Base-by-base conservation (phyloP, 2,329 filamentous ascomycete species). In the Nemania diffusa region DNA sequence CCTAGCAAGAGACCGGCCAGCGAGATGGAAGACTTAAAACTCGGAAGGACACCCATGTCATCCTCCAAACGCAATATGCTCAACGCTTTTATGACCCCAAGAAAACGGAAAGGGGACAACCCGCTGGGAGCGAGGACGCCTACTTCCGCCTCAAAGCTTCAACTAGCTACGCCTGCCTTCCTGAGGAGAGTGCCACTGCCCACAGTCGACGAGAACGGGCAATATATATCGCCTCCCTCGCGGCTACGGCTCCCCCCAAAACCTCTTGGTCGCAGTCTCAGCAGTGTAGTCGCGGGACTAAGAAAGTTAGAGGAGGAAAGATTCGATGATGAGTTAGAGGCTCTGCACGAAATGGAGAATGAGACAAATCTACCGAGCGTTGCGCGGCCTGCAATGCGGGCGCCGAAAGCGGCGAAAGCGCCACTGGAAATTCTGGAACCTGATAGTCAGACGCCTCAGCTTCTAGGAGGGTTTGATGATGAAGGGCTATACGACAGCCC, bases 241-340 rank as follows among this genome's bases (percentile, higher is more conserved):
- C 86, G 85, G 0, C 74, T 87, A 3, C 80, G 84, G 40, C 77
- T 89, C 27, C 89, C 87, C 2, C 83, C 83, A 46, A 90, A 88
- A 72, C 86, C 88, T 8, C 79, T 92, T n/a, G 87, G 88, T 1
- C 85, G 91, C 64, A 91, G 90, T 29, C 79, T 96, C 62, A 94
- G 91, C 76, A 90, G 88, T 69, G 90, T 94, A 71, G 90, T 95
- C 24, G 89, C 90, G 22, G 87, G 87, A 26, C 81, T 95, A 71
- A 85, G 90, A 68, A 89, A 88, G 74, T 84, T 92, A 62, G 89
- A 93, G 76, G 90, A 93, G 59, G 87, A 92, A 51, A 82, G 83
- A 20, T 81, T 90, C 61, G 91, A 93, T 57, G 92, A 94, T 27
- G 91, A 95, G 37, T 81, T 92, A 67, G 92, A 94, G 7, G 88